Evolutionary conservation across 2,329 filamentous ascomycete species (phyloP), one percentile per base, ranked within the genome.

Genomic region (Trichoderma atrobrunneum): DNA sequence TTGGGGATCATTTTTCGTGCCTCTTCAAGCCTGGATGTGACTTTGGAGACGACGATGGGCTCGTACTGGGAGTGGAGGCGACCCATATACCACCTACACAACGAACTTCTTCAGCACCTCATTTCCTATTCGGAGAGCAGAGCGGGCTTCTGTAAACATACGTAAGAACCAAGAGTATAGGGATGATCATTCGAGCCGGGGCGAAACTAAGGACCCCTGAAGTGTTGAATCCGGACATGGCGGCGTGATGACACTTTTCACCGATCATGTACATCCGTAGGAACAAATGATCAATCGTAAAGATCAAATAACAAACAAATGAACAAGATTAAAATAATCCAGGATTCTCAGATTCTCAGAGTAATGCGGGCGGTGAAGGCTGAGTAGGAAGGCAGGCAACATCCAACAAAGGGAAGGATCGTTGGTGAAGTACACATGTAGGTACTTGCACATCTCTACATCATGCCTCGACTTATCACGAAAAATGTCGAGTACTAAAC

Each of bases 61-160:
- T 82, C 80, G 78, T 85, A 86, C n/a, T 32, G 61, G 8, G 68
- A 70, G 18, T 48, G 43, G 7, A 64, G 26, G 34, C 81, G 78
- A 7, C 85, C 85, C 62, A 86, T 75, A 76, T 81, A 83, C 86
- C 86, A 88, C 71, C 86, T 87, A 4, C 2, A 32, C 16, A 12
- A 3, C 3, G 24, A 21, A 21, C 1, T 12, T 14, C 1, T 2
- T 65, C 5, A 69, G 56, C 18, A 57, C 34, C 2, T 39, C 6
- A 6, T 7, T 5, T 34, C n/a, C 26, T 12, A 14, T 12, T 26
- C 3, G 14, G 5, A 3, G 6, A 7, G 6, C 11, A 18, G 4
- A 61, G 30, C 2, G 1, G 6, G 5, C 1, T 43, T 43, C 2
- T 16, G 7, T 12, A 24, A 6, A 12, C 70, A 14, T 60, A 72